Percentiles rank a stretch among this genome's conserved stretches.
These are phyloP conservation scores for Pseudogymnoascus sp. DNA, from an alignment of 2,329 filamentous ascomycete species.

Conservation along the genomic window DNA sequence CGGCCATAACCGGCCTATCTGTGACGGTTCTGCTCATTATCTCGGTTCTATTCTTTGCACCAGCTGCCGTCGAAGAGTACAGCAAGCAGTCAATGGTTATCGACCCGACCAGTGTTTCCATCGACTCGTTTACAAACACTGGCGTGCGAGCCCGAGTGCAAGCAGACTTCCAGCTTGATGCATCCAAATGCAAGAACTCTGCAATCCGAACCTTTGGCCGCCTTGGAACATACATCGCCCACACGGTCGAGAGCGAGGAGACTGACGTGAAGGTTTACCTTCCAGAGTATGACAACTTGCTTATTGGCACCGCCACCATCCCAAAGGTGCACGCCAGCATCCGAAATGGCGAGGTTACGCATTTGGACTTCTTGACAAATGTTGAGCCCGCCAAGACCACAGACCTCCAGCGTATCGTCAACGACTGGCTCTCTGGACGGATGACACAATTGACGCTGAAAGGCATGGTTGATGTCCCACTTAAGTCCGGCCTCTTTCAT, in stretches of 20 bases:
- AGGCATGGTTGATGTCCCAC: slow-evolving; percentile 61
- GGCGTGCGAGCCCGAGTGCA: slow-evolving; percentile 75
- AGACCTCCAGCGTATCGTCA: slow-evolving; percentile 69
- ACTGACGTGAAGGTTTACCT: slow-evolving; percentile 70
- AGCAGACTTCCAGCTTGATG: slow-evolving; percentile 75
- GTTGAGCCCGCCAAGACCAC: slow-evolving; percentile 68
- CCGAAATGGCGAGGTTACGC: slow-evolving; percentile 66
- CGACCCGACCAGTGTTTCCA: slow-evolving; percentile 72
- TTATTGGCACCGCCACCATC: slow-evolving; percentile 68
- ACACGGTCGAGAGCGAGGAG: slow-evolving; percentile 63
- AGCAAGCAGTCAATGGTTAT: slow-evolving; percentile 75
- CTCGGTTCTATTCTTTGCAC: slow-evolving; percentile 70
- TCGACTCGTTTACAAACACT: slow-evolving; percentile 72
- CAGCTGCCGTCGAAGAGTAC: slow-evolving; percentile 75
- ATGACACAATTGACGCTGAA: slow-evolving; percentile 62
- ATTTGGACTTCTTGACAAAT: slow-evolving; percentile 71
- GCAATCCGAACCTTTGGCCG: slow-evolving; percentile 67
- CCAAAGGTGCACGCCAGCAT: slow-evolving; percentile 71
- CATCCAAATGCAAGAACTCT: slow-evolving; percentile 61
- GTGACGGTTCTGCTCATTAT: slow-evolving; percentile 60
- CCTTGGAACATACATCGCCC: slow-evolving; percentile 71
- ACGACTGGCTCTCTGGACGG: slow-evolving; percentile 79
- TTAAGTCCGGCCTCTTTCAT: slow-evolving; percentile 72
- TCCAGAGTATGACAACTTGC: slow-evolving; percentile 69
- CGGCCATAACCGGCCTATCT: slow-evolving; percentile 62